phyloP scores from a whole-genome alignment of 2,329 filamentous ascomycete genomes.

The Talaromyces marneffei region DNA sequence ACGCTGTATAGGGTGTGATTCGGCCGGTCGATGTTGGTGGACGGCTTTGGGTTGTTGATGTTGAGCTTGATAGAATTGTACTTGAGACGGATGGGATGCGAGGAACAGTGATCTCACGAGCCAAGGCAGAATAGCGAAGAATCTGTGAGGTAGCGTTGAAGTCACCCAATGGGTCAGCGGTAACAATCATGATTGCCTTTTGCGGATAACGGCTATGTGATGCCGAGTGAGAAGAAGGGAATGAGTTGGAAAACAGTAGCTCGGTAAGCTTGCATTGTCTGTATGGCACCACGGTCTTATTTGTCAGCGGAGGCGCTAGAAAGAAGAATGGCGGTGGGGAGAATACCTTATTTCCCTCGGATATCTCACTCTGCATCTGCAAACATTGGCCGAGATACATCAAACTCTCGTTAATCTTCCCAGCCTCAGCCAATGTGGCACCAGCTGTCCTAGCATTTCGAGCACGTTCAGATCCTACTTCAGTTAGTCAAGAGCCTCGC shows the following conservation, averaged over 20 bases:
- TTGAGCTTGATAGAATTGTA: conserved; percentile 50
- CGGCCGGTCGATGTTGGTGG: conserved; percentile 33
- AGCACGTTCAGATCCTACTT: conserved; percentile 71
- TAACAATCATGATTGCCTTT: conserved; percentile 92
- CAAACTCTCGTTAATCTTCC: conserved; percentile 95
- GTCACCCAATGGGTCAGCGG: conserved; percentile 85
- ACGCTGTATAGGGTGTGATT: conserved; percentile 35
- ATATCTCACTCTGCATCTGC: conserved; percentile 83
- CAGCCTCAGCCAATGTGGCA: conserved; percentile 85
- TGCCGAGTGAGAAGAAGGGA: conserved; percentile 55
- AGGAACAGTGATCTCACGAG: conserved; percentile 85
- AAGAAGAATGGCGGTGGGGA: not conserved
- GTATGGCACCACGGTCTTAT: conserved; percentile 69
- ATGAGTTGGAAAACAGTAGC: conserved; percentile 82
- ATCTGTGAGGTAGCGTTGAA: conserved; percentile 98
- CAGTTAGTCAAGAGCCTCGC: not conserved
- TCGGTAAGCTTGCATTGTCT: conserved; percentile 82
- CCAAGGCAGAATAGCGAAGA: conserved; percentile 85
- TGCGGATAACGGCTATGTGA: conserved; percentile 63
- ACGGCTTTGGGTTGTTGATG: conserved; percentile 24
- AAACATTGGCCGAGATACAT: conserved; percentile 98
- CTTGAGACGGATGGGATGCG: conserved; percentile 77
- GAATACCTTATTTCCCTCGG: conserved; percentile 65
- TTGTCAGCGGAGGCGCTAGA: not conserved
- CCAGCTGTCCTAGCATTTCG: conserved; percentile 91